Base-by-base conservation (phyloP, 2,329 filamentous ascomycete species). In the Pseudocercospora macadamiae region DNA sequence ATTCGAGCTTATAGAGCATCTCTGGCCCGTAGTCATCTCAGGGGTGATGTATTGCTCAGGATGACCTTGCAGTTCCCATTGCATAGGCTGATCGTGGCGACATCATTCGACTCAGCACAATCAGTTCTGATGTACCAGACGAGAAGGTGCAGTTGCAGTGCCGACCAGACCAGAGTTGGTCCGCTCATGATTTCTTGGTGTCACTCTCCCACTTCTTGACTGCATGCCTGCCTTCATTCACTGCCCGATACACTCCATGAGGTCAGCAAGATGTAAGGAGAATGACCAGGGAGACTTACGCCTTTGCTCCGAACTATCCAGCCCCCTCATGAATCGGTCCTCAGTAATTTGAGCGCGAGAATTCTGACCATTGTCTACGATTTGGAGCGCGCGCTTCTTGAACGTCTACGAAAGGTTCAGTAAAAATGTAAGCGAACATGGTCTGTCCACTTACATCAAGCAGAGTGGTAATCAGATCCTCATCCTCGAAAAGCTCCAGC, bases 401-500 rank as follows among this genome's bases (percentile, higher is more conserved):
- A 96, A 97, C 0, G 91, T 92, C 79, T 89, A 44, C 19, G 9
- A 16, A 8, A 16, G 4, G n/a, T 6, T 28, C 10, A 3, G 30
- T 65, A 34, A 61, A 53, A 16, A 9, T 18, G 7, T n/a, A 2
- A 30, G 32, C 28, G 4, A 45, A 4, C 18, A 14, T 16, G 12
- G 14, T 6, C 10, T 3, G 18, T 32, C 52, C 14, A 68, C 72
- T 37, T 25, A 79, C 77, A 52, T 81, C 77, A 42, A 71, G 77
- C 51, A 82, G 62, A 12, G 81, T 86, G 64, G 90, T 86, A 16
- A 84, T 82, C 73, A 90, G 84, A 56, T 91, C 90, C 56, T 97
- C 87, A 74, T 96, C 93, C 58, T 97, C 93, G 62, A 96, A 96
- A 0, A 99, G 76, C 59, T 97, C 93, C 61, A 97, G 80, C 75